phyloP scores from a whole-genome alignment of 805 yeast species.

The Candida coleopterorum region DNA sequence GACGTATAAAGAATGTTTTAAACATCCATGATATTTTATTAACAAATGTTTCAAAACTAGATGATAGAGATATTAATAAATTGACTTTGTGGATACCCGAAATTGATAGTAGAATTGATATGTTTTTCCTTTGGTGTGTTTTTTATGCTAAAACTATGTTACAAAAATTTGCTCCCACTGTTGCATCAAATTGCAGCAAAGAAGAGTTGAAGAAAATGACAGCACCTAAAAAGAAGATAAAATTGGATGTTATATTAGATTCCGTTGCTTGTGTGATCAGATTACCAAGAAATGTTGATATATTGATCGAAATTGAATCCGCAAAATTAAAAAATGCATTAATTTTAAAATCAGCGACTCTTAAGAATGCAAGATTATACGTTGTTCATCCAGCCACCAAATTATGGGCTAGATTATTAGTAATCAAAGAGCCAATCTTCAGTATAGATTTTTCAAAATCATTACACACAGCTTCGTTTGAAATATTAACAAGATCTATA shows the following conservation, averaged over 20 bases:
- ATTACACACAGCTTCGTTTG: constrained; percentile 13
- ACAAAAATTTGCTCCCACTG: constrained; percentile 29
- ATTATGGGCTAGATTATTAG: constrained; percentile 35
- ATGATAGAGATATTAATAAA: constrained; percentile 21
- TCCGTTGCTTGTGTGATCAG: constrained; percentile 36
- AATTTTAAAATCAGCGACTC: constrained; percentile 22
- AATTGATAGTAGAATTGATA: constrained; percentile 34
- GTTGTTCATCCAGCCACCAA: constrained; percentile 48
- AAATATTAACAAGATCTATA: constrained; percentile 30
- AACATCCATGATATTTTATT: constrained; percentile 21
- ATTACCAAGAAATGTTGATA: constrained; percentile 43
- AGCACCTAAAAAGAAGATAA: constrained; percentile 18
- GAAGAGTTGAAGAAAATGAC: constrained; percentile 19
- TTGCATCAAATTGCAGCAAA: constrained; percentile 21
- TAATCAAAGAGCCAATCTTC: constrained; percentile 21
- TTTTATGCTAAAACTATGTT: constrained; percentile 34
- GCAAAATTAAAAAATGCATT: constrained; percentile 22
- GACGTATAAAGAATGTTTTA: constrained; percentile 31
- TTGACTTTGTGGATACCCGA: constrained; percentile 29
- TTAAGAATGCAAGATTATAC: constrained; percentile 41
- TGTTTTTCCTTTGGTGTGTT: constrained; percentile 38
- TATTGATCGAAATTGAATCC: constrained; percentile 42
- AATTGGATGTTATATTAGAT: constrained; percentile 26
- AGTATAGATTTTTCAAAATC: constrained; percentile 12
- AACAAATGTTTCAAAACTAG: constrained; percentile 15